Conservation (phyloP, 129 eudicot genomes). For the Artemisia annua region DNA sequence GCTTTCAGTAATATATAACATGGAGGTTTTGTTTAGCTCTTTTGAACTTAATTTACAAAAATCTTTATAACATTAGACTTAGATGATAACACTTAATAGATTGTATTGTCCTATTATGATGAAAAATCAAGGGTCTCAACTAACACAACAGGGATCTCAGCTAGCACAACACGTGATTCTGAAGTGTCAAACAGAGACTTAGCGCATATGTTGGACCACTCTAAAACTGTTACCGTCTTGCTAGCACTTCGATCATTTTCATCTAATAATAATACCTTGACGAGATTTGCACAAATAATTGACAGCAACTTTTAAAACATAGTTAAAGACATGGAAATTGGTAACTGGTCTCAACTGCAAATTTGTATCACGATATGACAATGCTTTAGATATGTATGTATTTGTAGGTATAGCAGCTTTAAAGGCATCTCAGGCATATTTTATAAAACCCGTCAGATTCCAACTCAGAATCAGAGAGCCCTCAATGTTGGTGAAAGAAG, state of each 20-base stretch:
- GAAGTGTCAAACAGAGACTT: not conserved
- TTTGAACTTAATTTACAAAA: too few relatives aligned
- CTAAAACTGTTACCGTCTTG: not conserved
- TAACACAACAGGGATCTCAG: not conserved
- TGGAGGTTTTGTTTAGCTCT: too few relatives aligned
- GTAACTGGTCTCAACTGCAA: not conserved
- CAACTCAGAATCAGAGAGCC: too few relatives aligned
- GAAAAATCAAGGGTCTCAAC: not conserved
- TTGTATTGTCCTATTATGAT: not conserved
- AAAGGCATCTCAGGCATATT: too few relatives aligned
- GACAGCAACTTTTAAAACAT: not conserved
- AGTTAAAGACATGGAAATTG: not conserved
- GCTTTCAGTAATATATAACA: not conserved
- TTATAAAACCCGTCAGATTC: too few relatives aligned
- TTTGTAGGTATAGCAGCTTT: not conserved
- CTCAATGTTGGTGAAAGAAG: too few relatives aligned
- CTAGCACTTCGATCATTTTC: not conserved
- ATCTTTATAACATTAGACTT: too few relatives aligned
- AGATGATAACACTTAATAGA: not conserved
- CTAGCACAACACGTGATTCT: not conserved
- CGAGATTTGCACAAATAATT: not conserved
- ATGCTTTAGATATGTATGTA: not conserved
- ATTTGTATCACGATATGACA: too few relatives aligned
- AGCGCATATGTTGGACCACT: not conserved
- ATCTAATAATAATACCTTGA: not conserved